Percentiles rank a stretch among this genome's conserved stretches.
Conservation (phyloP, 2,329 filamentous ascomycete species). For the Diaporthe ampelina region DNA sequence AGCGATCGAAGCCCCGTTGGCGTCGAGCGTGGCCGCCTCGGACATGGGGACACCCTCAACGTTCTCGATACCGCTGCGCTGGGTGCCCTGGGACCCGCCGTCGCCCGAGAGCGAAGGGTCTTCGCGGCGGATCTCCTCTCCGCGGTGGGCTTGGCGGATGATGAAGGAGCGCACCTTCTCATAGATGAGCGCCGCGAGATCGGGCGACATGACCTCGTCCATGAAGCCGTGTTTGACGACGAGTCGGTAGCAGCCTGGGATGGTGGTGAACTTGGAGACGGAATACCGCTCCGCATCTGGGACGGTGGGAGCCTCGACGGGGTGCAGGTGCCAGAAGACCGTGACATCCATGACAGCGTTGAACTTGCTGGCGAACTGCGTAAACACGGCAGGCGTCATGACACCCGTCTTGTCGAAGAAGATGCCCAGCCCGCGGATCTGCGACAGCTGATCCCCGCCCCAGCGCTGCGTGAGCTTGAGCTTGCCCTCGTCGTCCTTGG, state of each 20-base stretch:
- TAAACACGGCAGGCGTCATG: slow-evolving; percentile 75
- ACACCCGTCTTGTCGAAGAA: slow-evolving; percentile 83
- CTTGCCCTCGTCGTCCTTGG: slow-evolving; percentile 44
- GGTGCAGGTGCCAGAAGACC: slow-evolving; percentile 79
- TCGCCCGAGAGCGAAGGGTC: slow-evolving; percentile 32
- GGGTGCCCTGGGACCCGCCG: slow-evolving; percentile 30
- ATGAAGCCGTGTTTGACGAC: slow-evolving; percentile 79
- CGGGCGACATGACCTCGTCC: slow-evolving; percentile 75
- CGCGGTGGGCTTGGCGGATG: slow-evolving; percentile 49
- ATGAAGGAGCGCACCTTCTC: slow-evolving; percentile 68
- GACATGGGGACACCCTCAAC: slow-evolving; percentile 15
- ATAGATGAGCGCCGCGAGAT: slow-evolving; percentile 71
- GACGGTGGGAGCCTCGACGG: slow-evolving; percentile 70
- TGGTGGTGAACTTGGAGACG: slow-evolving; percentile 55
- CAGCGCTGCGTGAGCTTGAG: slow-evolving; percentile 54
- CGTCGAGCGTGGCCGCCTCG: slow-evolving; percentile 12
- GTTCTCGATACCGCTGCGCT: slow-evolving; percentile 38
- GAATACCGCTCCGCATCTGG: slow-evolving; percentile 61
- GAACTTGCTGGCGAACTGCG: slow-evolving; percentile 79
- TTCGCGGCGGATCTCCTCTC: slow-evolving; percentile 37
- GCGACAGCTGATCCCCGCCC: slow-evolving; percentile 58
- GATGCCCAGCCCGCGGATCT: slow-evolving; percentile 72
- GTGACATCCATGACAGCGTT: slow-evolving; percentile 74
- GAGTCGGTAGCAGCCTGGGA: slow-evolving; percentile 77
- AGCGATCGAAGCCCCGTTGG: neutral